Evolutionary conservation across 306 rosid species (phyloP).

Genomic region (Casuarina equisetifolia): DNA sequence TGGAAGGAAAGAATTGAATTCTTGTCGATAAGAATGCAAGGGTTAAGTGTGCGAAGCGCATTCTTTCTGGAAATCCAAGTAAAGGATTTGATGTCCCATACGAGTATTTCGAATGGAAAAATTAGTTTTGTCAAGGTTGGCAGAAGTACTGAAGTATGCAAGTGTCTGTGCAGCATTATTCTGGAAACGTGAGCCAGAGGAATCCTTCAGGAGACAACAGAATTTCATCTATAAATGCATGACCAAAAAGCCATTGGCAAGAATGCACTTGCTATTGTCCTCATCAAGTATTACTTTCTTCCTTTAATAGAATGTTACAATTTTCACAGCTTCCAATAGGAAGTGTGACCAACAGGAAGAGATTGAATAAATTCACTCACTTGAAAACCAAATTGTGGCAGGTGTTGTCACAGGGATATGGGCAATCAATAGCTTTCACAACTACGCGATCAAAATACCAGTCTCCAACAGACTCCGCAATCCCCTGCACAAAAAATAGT

Average conservation of each 20-base stretch:
- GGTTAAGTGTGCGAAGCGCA: too few species aligned
- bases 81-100: not conserved
- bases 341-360: slow-evolving; percentile 9
- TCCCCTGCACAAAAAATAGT: slow-evolving; percentile 48
- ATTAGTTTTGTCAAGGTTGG: not conserved
- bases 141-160: slow-evolving; percentile 6
- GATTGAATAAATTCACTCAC: slow-evolving; percentile 51
- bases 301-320: slow-evolving; percentile 28
- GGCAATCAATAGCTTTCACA: slow-evolving; percentile 77
- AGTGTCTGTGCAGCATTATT: slow-evolving; percentile 5
- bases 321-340: slow-evolving; percentile 28
- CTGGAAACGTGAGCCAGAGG: slow-evolving; percentile 26
- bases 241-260: not conserved
- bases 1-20: too few species aligned
- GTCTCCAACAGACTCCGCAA: slow-evolving; percentile 82
- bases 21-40: too few species aligned
- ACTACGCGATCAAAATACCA: slow-evolving; percentile 70
- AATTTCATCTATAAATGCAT: slow-evolving; percentile 15
- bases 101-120: not conserved
- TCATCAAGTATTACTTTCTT: slow-evolving; percentile 12
- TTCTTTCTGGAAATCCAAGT: too few species aligned
- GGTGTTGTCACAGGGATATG: slow-evolving; percentile 85
- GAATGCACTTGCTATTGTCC: slow-evolving; percentile 16
- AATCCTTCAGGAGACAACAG: slow-evolving; percentile 13
- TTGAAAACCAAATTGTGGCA: slow-evolving; percentile 78